These are phyloP conservation scores for Candida anutae DNA, from an alignment of 1,139 yeast genomes.

Conservation along the genomic window DNA sequence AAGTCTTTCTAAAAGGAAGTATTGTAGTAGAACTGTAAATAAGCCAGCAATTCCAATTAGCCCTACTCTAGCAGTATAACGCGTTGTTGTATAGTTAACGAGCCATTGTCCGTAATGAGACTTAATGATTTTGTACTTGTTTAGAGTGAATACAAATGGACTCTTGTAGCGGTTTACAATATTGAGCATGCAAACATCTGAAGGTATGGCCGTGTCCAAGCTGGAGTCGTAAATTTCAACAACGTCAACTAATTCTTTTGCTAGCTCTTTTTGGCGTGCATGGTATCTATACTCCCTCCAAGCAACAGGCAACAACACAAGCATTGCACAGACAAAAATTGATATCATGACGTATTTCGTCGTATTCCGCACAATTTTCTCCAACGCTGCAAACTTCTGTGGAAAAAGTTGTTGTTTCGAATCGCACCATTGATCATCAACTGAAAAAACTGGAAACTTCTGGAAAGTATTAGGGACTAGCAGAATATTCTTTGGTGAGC, in stretches of 20 bases:
- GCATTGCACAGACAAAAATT: constrained; percentile 22
- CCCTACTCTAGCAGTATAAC: constrained; percentile 35
- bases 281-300: constrained; percentile 32
- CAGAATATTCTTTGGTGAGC: too few relatives aligned
- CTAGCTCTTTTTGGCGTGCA: constrained; percentile 1
- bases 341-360: constrained; percentile 31
- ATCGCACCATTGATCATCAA: constrained; percentile 1
- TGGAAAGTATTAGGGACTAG: too few relatives aligned
- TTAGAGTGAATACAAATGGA: constrained; percentile 9
- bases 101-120: constrained; percentile 29
- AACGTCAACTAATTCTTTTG: not conserved
- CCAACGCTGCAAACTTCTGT: constrained; percentile 29
- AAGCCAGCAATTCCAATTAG: constrained; percentile 44
- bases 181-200: constrained; percentile 10
- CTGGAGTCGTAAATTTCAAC: not conserved
- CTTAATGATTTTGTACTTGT: constrained; percentile 3
- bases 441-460: too few relatives aligned
- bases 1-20: constrained; percentile 24
- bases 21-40: constrained; percentile 41
- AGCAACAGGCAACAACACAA: constrained; percentile 30
- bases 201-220: too few relatives aligned
- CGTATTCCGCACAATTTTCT: constrained; percentile 23
- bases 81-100: constrained; percentile 40
- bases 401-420: not conserved
- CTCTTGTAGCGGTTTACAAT: constrained; percentile 14